These are phyloP conservation scores for Stentor roeselii DNA, from an alignment of 73 alveolate genomes.

Conservation along the genomic window DNA sequence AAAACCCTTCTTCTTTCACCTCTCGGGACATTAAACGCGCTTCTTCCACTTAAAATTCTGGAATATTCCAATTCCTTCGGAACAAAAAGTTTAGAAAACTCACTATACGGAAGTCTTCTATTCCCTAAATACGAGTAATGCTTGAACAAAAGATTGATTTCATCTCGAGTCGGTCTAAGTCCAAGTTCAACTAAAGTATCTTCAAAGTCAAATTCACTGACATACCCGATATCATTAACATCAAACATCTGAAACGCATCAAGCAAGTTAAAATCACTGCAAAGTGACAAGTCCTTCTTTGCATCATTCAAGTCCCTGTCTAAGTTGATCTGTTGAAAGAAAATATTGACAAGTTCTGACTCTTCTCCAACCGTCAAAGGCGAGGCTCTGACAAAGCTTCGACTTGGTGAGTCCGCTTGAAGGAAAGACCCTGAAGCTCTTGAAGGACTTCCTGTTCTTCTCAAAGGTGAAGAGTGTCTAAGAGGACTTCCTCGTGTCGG, in stretches of 20 bases:
- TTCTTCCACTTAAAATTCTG: slow-evolving; percentile 29
- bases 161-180: slow-evolving; percentile 46
- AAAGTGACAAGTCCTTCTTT: slow-evolving; percentile 38
- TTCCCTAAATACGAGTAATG: slow-evolving; percentile 42
- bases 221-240: slow-evolving; percentile 33
- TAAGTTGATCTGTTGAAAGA: slow-evolving; percentile 33
- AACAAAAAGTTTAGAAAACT: slow-evolving; percentile 41
- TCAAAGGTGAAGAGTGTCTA: not conserved
- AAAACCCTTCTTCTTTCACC: slow-evolving; percentile 38
- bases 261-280: slow-evolving; percentile 42
- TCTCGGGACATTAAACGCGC: not conserved
- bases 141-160: slow-evolving; percentile 35
- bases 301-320: slow-evolving; percentile 52
- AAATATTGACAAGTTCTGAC: slow-evolving; percentile 38
- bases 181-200: slow-evolving; percentile 32
- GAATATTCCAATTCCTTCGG: slow-evolving; percentile 39
- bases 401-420: not conserved
- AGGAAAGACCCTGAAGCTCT: not conserved
- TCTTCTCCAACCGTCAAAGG: slow-evolving; percentile 21
- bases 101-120: slow-evolving; percentile 38
- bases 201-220: slow-evolving; percentile 36
- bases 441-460: not conserved
- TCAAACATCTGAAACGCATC: slow-evolving; percentile 59
- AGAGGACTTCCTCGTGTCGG: not conserved
- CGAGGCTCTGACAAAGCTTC: not conserved